A percentile compares a stretch with the other conserved stretches of the same genome.
Evolutionary conservation across 2,329 filamentous ascomycete species (phyloP).

Genomic region (Diaporthe capsici): DNA sequence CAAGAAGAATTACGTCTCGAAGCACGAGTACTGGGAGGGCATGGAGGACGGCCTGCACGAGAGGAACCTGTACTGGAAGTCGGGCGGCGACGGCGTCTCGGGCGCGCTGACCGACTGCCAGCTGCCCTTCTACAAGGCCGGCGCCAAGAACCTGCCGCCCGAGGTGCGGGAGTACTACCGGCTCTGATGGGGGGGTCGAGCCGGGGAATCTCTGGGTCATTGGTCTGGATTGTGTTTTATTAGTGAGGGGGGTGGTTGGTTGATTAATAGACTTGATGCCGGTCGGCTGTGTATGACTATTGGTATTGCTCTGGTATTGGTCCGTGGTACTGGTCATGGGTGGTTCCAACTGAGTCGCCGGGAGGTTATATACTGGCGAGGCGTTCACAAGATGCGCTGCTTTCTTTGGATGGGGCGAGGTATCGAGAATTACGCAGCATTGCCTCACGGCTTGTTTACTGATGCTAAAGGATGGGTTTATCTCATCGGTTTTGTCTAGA

Average conservation of each 20-base stretch:
- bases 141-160: conserved; percentile 12
- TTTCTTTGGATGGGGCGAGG: background rate
- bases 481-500: background rate
- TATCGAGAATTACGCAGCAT: background rate
- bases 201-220: background rate
- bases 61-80: conserved; percentile 74
- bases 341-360: background rate
- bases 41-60: conserved; percentile 74
- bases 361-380: conserved; percentile 10
- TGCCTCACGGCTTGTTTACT: conserved; percentile 23
- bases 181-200: background rate
- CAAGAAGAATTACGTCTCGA: conserved; percentile 77
- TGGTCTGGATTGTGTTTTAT: background rate
- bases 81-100: conserved; percentile 18
- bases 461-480: background rate
- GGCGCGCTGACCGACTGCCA: conserved; percentile 35
- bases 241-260: background rate
- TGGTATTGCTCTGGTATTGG: background rate
- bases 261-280: conserved; percentile 14
- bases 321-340: background rate
- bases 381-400: conserved; percentile 27
- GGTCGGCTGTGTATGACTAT: conserved; percentile 7
- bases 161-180: conserved; percentile 35
- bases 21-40: conserved; percentile 77
- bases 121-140: conserved; percentile 39